Evolutionary conservation across 2,329 filamentous ascomycete species (phyloP).

Genomic region (Hypoxylon sp.): DNA sequence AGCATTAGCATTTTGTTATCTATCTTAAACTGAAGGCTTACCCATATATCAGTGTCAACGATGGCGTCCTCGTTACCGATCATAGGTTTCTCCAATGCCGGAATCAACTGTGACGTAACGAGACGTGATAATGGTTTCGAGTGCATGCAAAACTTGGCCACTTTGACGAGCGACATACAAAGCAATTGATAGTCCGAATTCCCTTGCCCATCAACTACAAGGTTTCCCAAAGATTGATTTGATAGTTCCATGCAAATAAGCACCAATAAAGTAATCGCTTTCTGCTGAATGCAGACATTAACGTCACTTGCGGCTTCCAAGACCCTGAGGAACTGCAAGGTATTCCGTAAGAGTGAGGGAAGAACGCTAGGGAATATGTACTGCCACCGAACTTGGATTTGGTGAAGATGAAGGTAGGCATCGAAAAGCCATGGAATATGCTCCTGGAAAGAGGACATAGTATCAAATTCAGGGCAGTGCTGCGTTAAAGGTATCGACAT

Average conservation of each 20-base stretch:
- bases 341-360: conserved; percentile 57
- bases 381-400: conserved; percentile 59
- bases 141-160: conserved; percentile 57
- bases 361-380: conserved; percentile 52
- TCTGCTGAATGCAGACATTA: conserved; percentile 52
- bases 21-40: conserved; percentile 48
- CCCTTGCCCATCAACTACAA: conserved; percentile 51
- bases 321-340: conserved; percentile 54
- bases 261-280: conserved; percentile 58
- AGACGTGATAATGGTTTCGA: conserved; percentile 57
- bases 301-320: conserved; percentile 22
- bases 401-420: conserved; percentile 61
- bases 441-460: conserved; percentile 57
- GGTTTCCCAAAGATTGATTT: conserved; percentile 50
- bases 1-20: conserved; percentile 46
- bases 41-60: conserved; percentile 61
- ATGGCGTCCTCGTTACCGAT: conserved; percentile 53
- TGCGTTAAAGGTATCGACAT: conserved; percentile 60
- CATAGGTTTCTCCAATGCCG: conserved; percentile 59
- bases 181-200: conserved; percentile 55
- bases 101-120: conserved; percentile 61
- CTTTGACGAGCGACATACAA: conserved; percentile 58
- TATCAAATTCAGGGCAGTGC: conserved; percentile 54
- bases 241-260: conserved; percentile 62
- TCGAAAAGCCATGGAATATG: conserved; percentile 67